Conservation (phyloP, 176 grass and related monocot genomes). For the Oryza glaberrima region DNA sequence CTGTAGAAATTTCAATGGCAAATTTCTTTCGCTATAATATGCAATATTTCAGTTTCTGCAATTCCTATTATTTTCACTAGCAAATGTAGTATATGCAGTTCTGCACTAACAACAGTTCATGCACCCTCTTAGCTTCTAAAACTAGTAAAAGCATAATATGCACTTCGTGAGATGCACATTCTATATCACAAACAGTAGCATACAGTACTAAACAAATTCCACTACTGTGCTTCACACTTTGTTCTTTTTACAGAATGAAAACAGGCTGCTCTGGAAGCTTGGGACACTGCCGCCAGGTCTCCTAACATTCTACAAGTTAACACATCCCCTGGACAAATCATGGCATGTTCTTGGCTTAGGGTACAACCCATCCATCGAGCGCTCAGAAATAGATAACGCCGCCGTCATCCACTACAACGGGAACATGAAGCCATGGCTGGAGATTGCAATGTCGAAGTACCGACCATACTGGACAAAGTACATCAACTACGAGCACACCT, state of each 20-base stretch:
- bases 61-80: neutral
- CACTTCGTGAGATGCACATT: neutral
- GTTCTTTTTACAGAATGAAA: constrained; percentile 10
- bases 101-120: neutral
- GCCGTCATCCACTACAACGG: constrained; percentile 33
- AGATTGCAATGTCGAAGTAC: constrained; percentile 50
- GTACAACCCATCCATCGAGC: constrained; percentile 29
- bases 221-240: neutral
- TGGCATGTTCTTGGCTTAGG: constrained; percentile 36
- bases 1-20: neutral
- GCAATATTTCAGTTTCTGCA: neutral
- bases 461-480: constrained; percentile 47
- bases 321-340: constrained; percentile 32
- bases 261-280: constrained; percentile 35
- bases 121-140: neutral
- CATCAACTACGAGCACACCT: constrained; percentile 41
- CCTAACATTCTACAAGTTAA: constrained; percentile 39
- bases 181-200: neutral
- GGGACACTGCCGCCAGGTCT: constrained; percentile 31
- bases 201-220: neutral
- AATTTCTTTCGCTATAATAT: neutral
- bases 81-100: neutral
- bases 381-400: constrained; percentile 17
- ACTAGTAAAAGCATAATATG: neutral
- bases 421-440: constrained; percentile 44